Evolutionary conservation across 345 rosid species (phyloP).

Genomic region (Alliaria petiolata): DNA sequence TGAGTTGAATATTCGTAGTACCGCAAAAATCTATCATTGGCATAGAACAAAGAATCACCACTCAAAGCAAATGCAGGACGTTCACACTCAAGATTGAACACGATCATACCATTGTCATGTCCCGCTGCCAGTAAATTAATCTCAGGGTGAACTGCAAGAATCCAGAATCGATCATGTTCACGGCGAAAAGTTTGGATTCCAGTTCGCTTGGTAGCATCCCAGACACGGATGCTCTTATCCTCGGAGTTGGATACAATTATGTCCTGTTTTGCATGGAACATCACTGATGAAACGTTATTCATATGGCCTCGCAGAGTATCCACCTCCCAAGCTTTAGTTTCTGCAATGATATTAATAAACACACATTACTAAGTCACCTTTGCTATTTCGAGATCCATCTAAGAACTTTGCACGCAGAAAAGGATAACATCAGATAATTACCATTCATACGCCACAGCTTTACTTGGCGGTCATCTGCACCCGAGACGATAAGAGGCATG

Average conservation of each 20-base stretch:
- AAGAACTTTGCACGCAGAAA: no score
- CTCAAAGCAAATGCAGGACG: slow-evolving; percentile 92
- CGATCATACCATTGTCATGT: slow-evolving; percentile 96
- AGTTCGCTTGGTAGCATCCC: slow-evolving; percentile 94
- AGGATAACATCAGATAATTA: slow-evolving; percentile 2
- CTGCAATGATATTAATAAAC: slow-evolving; percentile 40
- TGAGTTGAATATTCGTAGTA: slow-evolving; percentile 79
- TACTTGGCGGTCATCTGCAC: slow-evolving; percentile 98
- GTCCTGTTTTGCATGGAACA: slow-evolving; percentile 97
- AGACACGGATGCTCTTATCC: slow-evolving; percentile 92
- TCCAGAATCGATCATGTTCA: slow-evolving; percentile 97
- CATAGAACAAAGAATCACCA: slow-evolving; percentile 75
- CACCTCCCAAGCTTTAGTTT: slow-evolving; percentile 99
- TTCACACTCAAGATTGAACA: slow-evolving; percentile 95
- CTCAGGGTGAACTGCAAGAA: slow-evolving; percentile 90
- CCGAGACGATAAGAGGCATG: slow-evolving; percentile 92
- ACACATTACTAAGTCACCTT: no score
- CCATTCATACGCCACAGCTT: slow-evolving; percentile 99
- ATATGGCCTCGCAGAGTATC: slow-evolving; percentile 96
- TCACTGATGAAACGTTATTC: slow-evolving; percentile 91
- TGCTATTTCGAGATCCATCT: no score
- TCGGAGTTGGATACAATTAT: slow-evolving; percentile 96
- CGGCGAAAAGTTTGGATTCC: slow-evolving; percentile 93
- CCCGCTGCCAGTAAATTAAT: slow-evolving; percentile 97
- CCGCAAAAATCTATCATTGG: slow-evolving; percentile 85